phyloP scores from a whole-genome alignment of 78 protist genomes.

The Dictyostelium brefeldianum region DNA sequence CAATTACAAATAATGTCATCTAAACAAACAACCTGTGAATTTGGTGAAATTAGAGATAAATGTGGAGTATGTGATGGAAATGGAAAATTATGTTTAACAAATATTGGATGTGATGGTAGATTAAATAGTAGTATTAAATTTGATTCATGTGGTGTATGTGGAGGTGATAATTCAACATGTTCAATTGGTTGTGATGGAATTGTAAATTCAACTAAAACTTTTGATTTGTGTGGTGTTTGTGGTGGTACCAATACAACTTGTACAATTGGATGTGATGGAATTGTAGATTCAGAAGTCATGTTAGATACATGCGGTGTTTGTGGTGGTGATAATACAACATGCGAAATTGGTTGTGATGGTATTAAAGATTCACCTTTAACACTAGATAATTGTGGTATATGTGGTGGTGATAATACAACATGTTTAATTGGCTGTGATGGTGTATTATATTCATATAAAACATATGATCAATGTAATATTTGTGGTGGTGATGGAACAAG shows the following conservation, averaged over 20 bases:
- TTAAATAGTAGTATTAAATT: background rate
- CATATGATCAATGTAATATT: constrained; percentile 67
- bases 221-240: constrained; percentile 86
- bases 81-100: background rate
- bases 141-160: constrained; percentile 79
- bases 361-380: background rate
- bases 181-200: constrained; percentile 86
- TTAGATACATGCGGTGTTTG: constrained; percentile 53
- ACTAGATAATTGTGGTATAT: constrained; percentile 60
- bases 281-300: background rate
- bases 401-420: constrained; percentile 77
- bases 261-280: constrained; percentile 65
- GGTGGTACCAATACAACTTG: constrained; percentile 34
- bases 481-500: constrained; percentile 83
- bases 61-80: constrained; percentile 70
- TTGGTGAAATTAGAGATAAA: constrained; percentile 26
- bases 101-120: constrained; percentile 74
- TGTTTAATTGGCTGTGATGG: constrained; percentile 77
- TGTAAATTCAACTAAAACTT: constrained; percentile 18
- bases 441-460: background rate
- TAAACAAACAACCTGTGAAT: background rate
- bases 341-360: constrained; percentile 59
- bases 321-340: constrained; percentile 31
- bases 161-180: constrained; percentile 82
- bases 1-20: background rate